Evolutionary conservation across 2,329 filamentous ascomycete species (phyloP), one percentile per base, ranked within the genome.

Genomic region (Torrubiella hemipterigena): DNA sequence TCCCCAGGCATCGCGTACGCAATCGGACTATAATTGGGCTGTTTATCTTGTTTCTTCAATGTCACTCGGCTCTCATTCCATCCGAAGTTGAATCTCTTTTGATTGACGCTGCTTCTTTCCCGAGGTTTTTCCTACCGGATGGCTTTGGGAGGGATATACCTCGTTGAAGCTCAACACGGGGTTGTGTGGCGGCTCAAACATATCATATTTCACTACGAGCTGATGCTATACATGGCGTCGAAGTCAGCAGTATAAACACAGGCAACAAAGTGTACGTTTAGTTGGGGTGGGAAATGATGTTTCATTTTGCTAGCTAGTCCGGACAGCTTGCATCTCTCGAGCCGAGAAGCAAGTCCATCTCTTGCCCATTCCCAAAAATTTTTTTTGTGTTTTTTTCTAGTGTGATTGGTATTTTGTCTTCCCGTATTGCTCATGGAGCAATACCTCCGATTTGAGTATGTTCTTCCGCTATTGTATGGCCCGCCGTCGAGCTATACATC

Each of bases 1-100:
- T n/a, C n/a, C n/a, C n/a, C n/a, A n/a, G n/a, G n/a, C n/a, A n/a
- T n/a, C n/a, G n/a, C n/a, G n/a, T n/a, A n/a, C n/a, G n/a, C n/a
- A 47, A 38, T 46, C 51, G 50, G 49, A 48, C 48, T 47, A 50
- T 48, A 55, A 56, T 59, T 58, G 51, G 52, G 54, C 48, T 51
- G 47, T 47, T 55, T 55, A 41, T 48, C 46, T 35, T 24, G 34
- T 40, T 38, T 40, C 40, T 32, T 27, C 45, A 32, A 35, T 47
- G 43, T 38, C 27, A 38, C 42, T 37, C 44, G 39, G 40, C 45
- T 46, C 43, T 48, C 47, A 46, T 49, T 44, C 45, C 43, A 47
- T 46, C 42, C 41, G 40, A 36, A 49, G 38, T 39, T 6, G 17
- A 22, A 24, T 9, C 15, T 25, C 12, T 25, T 18, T 29, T 20